Percentiles rank a stretch among this genome's conserved stretches.
phyloP scores from a whole-genome alignment of 352 stramenopile genomes.

The Hyaloperonospora arabidopsidis region DNA sequence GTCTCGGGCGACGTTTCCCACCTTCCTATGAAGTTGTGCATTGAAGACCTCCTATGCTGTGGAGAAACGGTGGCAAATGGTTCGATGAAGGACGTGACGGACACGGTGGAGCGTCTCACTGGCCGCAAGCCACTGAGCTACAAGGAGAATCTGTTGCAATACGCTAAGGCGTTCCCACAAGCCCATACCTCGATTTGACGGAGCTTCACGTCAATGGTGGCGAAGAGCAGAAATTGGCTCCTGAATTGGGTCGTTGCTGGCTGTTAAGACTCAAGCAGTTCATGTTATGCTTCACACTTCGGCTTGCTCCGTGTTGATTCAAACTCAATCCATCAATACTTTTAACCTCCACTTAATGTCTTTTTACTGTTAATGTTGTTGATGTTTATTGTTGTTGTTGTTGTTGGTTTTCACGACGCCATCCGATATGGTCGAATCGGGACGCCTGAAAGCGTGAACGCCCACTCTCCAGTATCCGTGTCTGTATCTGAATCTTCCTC shows the following conservation, averaged over 20 bases:
- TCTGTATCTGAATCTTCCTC: conserved; percentile 26
- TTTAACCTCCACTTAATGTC: too few relatives aligned
- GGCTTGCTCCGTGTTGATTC: too few relatives aligned
- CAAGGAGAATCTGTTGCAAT: conserved; percentile 22
- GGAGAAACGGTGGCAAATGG: conserved; percentile 23
- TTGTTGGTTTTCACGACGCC: conserved; percentile 2
- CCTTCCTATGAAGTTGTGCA: conserved; percentile 23
- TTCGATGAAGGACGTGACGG: conserved; percentile 23
- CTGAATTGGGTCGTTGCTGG: too few relatives aligned
- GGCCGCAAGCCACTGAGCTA: conserved; percentile 20
- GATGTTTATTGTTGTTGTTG: too few relatives aligned
- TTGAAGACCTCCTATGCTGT: conserved; percentile 22
- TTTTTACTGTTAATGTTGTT: too few relatives aligned
- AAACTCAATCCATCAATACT: too few relatives aligned
- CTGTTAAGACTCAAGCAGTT: too few relatives aligned
- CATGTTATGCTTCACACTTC: too few relatives aligned
- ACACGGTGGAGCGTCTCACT: conserved; percentile 23
- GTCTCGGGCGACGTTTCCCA: conserved; percentile 20
- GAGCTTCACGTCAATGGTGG: too few relatives aligned
- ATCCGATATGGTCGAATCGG: conserved; percentile 26
- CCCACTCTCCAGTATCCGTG: conserved; percentile 29
- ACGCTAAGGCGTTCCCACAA: conserved; percentile 23
- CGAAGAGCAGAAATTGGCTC: too few relatives aligned
- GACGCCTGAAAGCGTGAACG: conserved; percentile 23
- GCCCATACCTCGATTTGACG: conserved; percentile 16